Evolutionary conservation across 1,284 basidiomycete species (phyloP).

Genomic region (Ceratorhiza oryzae-sativae): DNA sequence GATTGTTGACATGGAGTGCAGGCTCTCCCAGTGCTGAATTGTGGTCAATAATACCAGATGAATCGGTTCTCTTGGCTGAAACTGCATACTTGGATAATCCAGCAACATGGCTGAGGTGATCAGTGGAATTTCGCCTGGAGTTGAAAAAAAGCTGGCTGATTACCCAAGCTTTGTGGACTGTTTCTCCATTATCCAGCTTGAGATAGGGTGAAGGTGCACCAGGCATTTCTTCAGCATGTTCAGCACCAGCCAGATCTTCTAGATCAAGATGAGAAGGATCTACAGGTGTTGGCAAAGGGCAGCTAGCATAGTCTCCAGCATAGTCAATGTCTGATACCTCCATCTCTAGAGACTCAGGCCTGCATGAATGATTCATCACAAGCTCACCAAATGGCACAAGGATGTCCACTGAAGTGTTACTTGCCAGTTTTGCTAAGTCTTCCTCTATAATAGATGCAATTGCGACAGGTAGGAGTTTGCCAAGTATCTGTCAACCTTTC

Average conservation of each 20-base stretch:
- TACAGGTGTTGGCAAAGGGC: not conserved
- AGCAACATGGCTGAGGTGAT: not conserved
- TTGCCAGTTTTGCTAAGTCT: not conserved
- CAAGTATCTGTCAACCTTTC: conserved; percentile 39
- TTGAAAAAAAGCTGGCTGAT: not conserved
- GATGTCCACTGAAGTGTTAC: not conserved
- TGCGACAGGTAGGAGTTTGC: not conserved
- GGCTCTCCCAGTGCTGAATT: not conserved
- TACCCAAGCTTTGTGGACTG: not conserved
- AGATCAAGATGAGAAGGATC: not conserved
- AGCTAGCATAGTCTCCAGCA: not conserved
- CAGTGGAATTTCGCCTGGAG: not conserved
- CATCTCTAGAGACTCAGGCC: not conserved
- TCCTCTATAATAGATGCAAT: not conserved
- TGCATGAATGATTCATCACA: not conserved
- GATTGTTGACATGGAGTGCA: not conserved
- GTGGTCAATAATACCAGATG: not conserved
- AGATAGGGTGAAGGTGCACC: not conserved
- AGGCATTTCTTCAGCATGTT: not conserved
- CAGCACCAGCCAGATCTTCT: not conserved
- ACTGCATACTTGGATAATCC: not conserved
- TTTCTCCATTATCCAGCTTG: not conserved
- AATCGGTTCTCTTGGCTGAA: not conserved
- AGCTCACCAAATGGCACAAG: not conserved
- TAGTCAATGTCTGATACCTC: not conserved